Base-by-base conservation (phyloP, 2,329 filamentous ascomycete genomes). In the Colletotrichum plurivorum region DNA sequence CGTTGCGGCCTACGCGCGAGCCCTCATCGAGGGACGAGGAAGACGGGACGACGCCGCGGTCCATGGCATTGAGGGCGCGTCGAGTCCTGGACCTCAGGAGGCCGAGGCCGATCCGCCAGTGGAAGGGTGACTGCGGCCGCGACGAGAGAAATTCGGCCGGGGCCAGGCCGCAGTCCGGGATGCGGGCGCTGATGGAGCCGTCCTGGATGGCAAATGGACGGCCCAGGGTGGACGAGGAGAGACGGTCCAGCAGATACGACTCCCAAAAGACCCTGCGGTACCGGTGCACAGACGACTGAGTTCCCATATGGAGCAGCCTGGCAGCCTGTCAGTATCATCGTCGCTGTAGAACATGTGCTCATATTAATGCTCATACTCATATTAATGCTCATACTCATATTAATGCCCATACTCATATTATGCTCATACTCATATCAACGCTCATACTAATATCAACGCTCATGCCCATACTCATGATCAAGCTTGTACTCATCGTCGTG, bases 301-400 rank as follows among this genome's bases (percentile, higher is more conserved):
- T 22, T 69, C 66, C 66, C 66, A 69, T 20, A 69, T 52, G 18
- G 66, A 69, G 46, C 66, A 69, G 4, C 55, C 63, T 43, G 7
- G 7, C 39, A 43, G 39, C 9, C 7, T 1, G 39, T 43, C 6
- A 43, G 39, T 43, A 13, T 13, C 4, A 31, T 60, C 5, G 4
- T 9, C n/a, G n/a, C n/a, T n/a, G n/a, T n/a, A n/a, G n/a, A n/a
- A n/a, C n/a, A n/a, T n/a, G n/a, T n/a, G n/a, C n/a, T n/a, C n/a
- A n/a, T n/a, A n/a, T n/a, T n/a, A n/a, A n/a, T n/a, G n/a, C n/a
- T n/a, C n/a, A n/a, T n/a, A n/a, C n/a, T n/a, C n/a, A n/a, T n/a
- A n/a, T n/a, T n/a, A n/a, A n/a, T n/a, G n/a, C n/a, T n/a, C n/a
- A n/a, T n/a, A n/a, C n/a, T n/a, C n/a, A n/a, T n/a, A n/a, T n/a